Evolutionary conservation across 768 basidiomycete species (phyloP), one percentile per base, ranked within the genome.

Genomic region (Strobilomyces echinocephalus): DNA sequence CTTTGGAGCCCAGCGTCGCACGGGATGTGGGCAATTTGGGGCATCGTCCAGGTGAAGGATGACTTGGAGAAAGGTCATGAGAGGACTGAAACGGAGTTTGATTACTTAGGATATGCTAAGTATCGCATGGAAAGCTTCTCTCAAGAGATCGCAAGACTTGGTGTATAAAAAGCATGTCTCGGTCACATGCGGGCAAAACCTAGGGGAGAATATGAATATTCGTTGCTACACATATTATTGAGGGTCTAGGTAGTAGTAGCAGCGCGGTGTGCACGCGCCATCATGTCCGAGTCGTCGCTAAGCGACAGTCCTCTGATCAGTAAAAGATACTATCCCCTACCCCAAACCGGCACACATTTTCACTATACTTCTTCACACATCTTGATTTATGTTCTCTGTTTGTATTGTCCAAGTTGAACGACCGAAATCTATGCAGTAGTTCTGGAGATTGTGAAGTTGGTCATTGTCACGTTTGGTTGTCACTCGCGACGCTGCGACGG

Each of bases 1-100:
- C 75, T 83, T 10, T 99, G 97, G 97, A 87, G 88, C 61, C 88
- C 95, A 11, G 86, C 91, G 5, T 88, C 88, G 20, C 91, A 94
- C 61, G 93, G 81, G 12, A 85, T 88, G 80, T 98, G 95, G 94
- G 84, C 89, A 8, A 73, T 97, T 41, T 99, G 97, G 97, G 93
- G 90, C 8, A 77, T 98, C 58, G 83, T 98, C 5, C 93, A 95
- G 70, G 92, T 91, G 7, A 81, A 81, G 57, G 89, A 91, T 60
- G 81, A 85, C 60, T 57, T 91, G 8, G 79, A 85, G 60, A 77
- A 71, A 16, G 74, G 76, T 38, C 79, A 40, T 15, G 15, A 16
- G 77, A 42, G 73, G 69, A 34, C 14, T 35, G 78, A 83, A 59
- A 80, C 80, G 15, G 95, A 94, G 59, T 98, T 97, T 66, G 89